phyloP scores from a whole-genome alignment of 2,329 filamentous ascomycete genomes.

The Curvularia hawaiiensis region DNA sequence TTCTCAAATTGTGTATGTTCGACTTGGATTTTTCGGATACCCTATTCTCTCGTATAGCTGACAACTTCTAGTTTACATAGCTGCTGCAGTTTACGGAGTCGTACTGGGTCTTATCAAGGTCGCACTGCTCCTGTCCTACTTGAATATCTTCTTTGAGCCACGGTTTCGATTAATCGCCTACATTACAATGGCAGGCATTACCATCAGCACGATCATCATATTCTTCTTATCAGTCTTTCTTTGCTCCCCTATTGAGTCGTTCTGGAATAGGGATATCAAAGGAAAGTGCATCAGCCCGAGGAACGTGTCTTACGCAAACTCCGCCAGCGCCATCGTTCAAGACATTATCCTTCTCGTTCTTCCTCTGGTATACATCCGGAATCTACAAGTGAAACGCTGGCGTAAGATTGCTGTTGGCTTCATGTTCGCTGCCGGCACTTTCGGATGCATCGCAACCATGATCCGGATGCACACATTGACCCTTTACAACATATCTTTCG shows the following conservation, averaged over 20 bases:
- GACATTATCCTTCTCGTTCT: conserved; percentile 34
- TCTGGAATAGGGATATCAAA: conserved; percentile 36
- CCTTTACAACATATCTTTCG: conserved; percentile 29
- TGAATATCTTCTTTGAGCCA: conserved; percentile 34
- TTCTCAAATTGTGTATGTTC: conserved; percentile 20
- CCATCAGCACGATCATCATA: conserved; percentile 22
- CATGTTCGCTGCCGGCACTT: conserved; percentile 36
- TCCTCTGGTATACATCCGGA: conserved; percentile 29
- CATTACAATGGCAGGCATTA: conserved; percentile 22
- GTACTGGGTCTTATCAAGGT: conserved; percentile 34
- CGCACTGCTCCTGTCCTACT: conserved; percentile 34
- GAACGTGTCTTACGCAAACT: conserved; percentile 30
- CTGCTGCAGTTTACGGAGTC: conserved; percentile 25
- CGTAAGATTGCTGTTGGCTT: conserved; percentile 30
- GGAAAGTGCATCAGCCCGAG: conserved; percentile 32
- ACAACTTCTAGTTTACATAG: conserved; percentile 23
- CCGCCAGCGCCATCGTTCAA: conserved; percentile 29
- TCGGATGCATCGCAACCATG: conserved; percentile 36
- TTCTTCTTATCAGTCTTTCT: conserved; percentile 30
- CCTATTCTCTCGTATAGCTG: background rate
- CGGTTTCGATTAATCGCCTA: conserved; percentile 24
- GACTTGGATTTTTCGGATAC: background rate
- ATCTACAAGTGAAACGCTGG: conserved; percentile 28
- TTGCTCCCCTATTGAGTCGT: conserved; percentile 31
- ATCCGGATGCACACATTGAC: conserved; percentile 30